Base-by-base conservation (phyloP, 495 filamentous ascomycete species). In the Aspergillus steynii region DNA sequence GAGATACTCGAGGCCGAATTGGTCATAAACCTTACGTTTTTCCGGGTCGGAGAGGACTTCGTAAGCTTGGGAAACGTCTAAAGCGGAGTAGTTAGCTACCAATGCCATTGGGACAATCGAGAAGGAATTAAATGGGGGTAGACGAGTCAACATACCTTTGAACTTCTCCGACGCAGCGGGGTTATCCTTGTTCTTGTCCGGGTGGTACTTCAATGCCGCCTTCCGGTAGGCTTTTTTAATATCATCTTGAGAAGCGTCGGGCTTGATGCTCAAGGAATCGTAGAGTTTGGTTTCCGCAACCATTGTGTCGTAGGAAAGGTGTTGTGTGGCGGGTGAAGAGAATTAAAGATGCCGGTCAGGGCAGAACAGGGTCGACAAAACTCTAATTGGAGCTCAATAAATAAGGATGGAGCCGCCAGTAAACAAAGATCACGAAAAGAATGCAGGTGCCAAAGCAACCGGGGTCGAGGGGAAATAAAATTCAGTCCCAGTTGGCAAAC, bases 221-320 rank as follows among this genome's bases (percentile, higher is more conserved):
- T 95, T 96, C 63, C 91, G 93, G 71, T 99, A 99, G 42, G 88
- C 95, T 69, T 99, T 99, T 76, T 96, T 97, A 75, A 99, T 95
- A 59, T 98, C 93, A 70, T 97, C 95, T 69, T 93, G 90, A 2
- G 85, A 83, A 4, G 94, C 91, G 56, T 86, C 83, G 10, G 95
- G 85, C 67, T 88, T 89, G 79, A 96, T 73, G 71, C 83, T 82
- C 52, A 96, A 78, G 46, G 82, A 75, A 74, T 96, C 89, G 75
- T 96, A 96, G 52, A 96, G 83, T 69, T 91, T 94, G 15, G 88
- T 91, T 77, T 96, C 92, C 60, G 89, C 88, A 53, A 93, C 90
- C 92, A 96, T 96, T 32, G 60, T 87, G 64, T 65, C 20, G 28
- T 48, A 32, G 25, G 27, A 34, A 15, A 15, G 32, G 3, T n/a